phyloP scores from a whole-genome alignment of 2,329 filamentous ascomycete species.

The Talaromyces sp. region DNA sequence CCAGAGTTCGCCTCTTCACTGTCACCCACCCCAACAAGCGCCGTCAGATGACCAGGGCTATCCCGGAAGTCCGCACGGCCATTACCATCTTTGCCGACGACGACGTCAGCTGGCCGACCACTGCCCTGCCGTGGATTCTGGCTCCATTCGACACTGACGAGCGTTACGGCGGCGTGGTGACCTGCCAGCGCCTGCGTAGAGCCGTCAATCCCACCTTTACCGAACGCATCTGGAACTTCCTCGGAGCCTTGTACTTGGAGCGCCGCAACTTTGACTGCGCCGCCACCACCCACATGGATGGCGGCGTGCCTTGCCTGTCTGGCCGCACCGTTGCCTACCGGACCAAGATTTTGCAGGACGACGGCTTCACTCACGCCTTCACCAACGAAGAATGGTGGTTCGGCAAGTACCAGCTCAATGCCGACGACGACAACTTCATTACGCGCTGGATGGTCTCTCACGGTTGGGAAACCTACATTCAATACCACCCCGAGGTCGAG shows the following conservation, averaged over 20 bases:
- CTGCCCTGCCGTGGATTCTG: constrained; percentile 83
- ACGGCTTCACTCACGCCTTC: constrained; percentile 81
- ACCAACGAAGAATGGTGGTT: constrained; percentile 81
- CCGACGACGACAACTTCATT: constrained; percentile 97
- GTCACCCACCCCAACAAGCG: constrained; percentile 91
- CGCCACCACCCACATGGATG: constrained; percentile 89
- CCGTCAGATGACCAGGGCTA: constrained; percentile 84
- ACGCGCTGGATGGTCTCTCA: constrained; percentile 92
- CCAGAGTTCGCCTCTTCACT: constrained; percentile 67
- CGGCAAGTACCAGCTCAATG: constrained; percentile 80
- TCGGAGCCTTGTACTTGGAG: constrained; percentile 87
- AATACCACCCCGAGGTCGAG: constrained; percentile 86
- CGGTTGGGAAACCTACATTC: constrained; percentile 90
- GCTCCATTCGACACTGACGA: constrained; percentile 79
- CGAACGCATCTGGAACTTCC: constrained; percentile 74
- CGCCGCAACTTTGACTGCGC: constrained; percentile 95
- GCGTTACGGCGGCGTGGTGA: constrained; percentile 82
- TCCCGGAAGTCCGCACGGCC: constrained; percentile 74
- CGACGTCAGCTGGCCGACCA: constrained; percentile 87
- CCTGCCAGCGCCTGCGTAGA: constrained; percentile 79
- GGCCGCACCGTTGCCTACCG: constrained; percentile 90
- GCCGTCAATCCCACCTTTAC: constrained; percentile 56
- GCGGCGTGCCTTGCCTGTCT: constrained; percentile 94
- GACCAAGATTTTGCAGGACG: constrained; percentile 78
- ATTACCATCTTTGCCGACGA: constrained; percentile 94